Evolutionary conservation across 2,329 filamentous ascomycete species (phyloP).

Genomic region (Penicillium sp.): DNA sequence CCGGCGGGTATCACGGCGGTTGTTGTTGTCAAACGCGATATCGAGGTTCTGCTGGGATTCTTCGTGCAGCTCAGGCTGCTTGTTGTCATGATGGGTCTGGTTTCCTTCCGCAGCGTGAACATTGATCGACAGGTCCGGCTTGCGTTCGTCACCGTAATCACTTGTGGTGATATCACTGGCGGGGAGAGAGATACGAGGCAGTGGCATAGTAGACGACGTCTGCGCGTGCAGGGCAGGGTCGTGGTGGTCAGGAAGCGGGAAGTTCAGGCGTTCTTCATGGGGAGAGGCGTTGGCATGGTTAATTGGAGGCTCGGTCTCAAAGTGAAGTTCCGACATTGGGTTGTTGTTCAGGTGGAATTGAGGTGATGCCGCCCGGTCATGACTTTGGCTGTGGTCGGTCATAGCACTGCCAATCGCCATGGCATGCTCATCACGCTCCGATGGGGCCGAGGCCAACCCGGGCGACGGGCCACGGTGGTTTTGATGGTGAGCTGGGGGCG

Average conservation of each 20-base stretch:
- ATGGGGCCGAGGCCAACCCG: conserved; percentile 17
- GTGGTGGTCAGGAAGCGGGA: conserved; percentile 30
- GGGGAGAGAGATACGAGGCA: conserved; percentile 47
- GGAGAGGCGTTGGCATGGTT: conserved; percentile 3
- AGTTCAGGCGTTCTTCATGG: conserved; percentile 29
- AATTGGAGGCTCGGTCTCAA: conserved; percentile 21
- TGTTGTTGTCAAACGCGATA: conserved; percentile 29
- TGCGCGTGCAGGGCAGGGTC: conserved; percentile 25
- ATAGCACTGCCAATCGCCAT: conserved; percentile 25
- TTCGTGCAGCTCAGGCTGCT: conserved; percentile 32
- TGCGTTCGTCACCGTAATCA: conserved; percentile 62
- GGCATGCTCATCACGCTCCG: conserved; percentile 23
- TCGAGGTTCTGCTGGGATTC: conserved; percentile 34
- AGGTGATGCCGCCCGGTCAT: conserved; percentile 8
- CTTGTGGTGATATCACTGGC: conserved; percentile 59
- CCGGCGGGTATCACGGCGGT: conserved; percentile 54
- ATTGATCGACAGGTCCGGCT: conserved; percentile 53
- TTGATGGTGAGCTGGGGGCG: conserved; percentile 19
- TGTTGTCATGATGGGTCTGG: conserved; percentile 27
- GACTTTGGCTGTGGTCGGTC: conserved; percentile 9
- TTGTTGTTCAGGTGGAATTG: conserved; percentile 20
- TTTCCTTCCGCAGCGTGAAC: conserved; percentile 35
- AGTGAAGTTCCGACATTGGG: conserved; percentile 28
- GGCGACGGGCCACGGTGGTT: conserved; percentile 25
- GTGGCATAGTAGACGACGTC: conserved; percentile 26